phyloP scores from a whole-genome alignment of 73 alveolate species.

The Breviolum minutum region DNA sequence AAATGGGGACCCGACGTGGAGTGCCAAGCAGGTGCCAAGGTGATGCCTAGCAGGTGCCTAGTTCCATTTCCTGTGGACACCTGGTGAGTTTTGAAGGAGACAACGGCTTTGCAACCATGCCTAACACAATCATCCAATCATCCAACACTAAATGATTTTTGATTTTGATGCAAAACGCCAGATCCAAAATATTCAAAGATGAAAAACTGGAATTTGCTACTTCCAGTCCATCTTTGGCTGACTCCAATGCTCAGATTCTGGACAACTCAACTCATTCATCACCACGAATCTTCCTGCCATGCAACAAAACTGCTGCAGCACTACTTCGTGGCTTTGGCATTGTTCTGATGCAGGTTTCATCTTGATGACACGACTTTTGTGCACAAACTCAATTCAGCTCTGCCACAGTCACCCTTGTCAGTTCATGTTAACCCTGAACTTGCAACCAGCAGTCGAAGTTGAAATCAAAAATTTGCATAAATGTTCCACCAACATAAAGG shows the following conservation, averaged over 20 bases:
- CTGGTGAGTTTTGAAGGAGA: too few relatives aligned
- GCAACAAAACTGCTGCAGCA: not conserved
- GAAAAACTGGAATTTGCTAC: too few relatives aligned
- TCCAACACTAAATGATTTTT: not conserved
- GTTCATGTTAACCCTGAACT: too few relatives aligned
- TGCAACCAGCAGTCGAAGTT: not conserved
- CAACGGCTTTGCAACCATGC: not conserved
- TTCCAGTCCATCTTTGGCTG: not conserved
- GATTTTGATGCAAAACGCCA: not conserved
- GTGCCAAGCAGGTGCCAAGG: too few relatives aligned
- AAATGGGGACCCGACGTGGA: too few relatives aligned
- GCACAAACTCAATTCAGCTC: too few relatives aligned
- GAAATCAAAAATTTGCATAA: not conserved
- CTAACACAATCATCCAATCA: not conserved
- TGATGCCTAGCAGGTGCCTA: too few relatives aligned
- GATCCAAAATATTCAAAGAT: not conserved
- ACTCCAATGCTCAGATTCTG: not conserved
- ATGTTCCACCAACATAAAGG: not conserved
- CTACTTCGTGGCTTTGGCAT: too few relatives aligned
- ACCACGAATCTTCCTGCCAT: conserved; percentile 7
- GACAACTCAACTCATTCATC: not conserved
- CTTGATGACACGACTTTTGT: too few relatives aligned
- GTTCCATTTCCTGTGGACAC: too few relatives aligned
- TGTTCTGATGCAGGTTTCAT: too few relatives aligned
- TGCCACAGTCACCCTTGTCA: too few relatives aligned